Conservation (phyloP, 1,139 yeast genomes). For the Zygosaccharomyces sapae region DNA sequence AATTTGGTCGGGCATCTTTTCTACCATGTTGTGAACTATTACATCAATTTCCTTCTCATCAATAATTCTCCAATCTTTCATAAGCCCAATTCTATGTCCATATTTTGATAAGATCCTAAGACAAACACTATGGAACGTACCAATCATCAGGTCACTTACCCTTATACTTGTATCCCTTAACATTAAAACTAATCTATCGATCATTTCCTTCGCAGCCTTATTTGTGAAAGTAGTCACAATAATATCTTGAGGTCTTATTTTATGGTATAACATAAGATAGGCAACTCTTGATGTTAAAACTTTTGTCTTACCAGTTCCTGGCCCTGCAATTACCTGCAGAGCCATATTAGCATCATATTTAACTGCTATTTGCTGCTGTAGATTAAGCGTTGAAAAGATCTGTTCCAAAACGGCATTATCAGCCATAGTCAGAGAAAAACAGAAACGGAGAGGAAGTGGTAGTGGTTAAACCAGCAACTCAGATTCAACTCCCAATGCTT, state of each 20-base stretch:
- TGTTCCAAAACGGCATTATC: slow-evolving; percentile 10
- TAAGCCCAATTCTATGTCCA: slow-evolving; percentile 52
- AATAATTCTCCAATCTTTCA: slow-evolving; percentile 50
- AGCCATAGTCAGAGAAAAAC: slow-evolving; percentile 3
- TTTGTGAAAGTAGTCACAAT: slow-evolving; percentile 89
- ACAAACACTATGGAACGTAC: slow-evolving; percentile 86
- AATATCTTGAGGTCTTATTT: slow-evolving; percentile 54
- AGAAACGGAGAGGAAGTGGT: slow-evolving; percentile 1
- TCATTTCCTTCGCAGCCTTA: slow-evolving; percentile 84
- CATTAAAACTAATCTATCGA: slow-evolving; percentile 48
- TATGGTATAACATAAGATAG: slow-evolving; percentile 50
- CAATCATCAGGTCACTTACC: slow-evolving; percentile 52
- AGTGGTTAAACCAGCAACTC: slow-evolving; percentile 1
- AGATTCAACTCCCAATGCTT: not conserved
- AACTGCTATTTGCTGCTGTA: slow-evolving; percentile 59
- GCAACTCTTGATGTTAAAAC: slow-evolving; percentile 79
- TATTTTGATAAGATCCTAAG: slow-evolving; percentile 52
- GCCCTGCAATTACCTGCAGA: slow-evolving; percentile 84
- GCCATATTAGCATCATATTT: slow-evolving; percentile 46
- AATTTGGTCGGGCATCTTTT: slow-evolving; percentile 37
- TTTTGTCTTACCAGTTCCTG: slow-evolving; percentile 86
- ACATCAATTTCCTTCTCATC: slow-evolving; percentile 60
- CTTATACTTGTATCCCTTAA: slow-evolving; percentile 42
- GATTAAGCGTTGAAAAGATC: slow-evolving; percentile 44
- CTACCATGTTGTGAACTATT: slow-evolving; percentile 45